These are phyloP conservation scores for Epichloe hybrida DNA, from an alignment of 2,329 filamentous ascomycete genomes.

Conservation along the genomic window DNA sequence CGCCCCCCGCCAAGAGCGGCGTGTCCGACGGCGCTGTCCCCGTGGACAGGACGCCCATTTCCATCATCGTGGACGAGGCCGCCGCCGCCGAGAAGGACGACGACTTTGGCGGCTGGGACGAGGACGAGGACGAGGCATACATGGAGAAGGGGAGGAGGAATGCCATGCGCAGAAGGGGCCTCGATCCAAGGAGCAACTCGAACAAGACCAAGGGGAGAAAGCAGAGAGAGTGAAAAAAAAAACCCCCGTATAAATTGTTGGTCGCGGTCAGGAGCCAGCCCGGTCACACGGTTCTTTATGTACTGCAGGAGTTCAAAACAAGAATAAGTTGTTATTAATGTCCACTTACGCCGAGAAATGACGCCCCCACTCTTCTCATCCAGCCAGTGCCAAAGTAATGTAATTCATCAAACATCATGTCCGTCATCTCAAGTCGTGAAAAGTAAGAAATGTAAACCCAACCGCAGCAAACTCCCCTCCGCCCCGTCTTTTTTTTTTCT, in stretches of 20 bases:
- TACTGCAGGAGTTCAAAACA: background rate
- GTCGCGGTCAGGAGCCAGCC: background rate
- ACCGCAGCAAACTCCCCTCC: background rate
- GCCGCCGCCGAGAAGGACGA: conserved; percentile 26
- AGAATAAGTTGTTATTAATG: background rate
- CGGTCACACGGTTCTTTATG: background rate
- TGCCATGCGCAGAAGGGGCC: conserved; percentile 57
- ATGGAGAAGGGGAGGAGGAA: conserved; percentile 63
- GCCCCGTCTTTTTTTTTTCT: background rate
- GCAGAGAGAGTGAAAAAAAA: background rate
- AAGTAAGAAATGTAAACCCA: background rate
- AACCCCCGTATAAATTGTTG: too few relatives aligned
- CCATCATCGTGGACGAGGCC: conserved; percentile 31
- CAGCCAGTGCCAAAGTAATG: background rate
- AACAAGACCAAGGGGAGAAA: conserved; percentile 13
- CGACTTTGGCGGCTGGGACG: conserved; percentile 60
- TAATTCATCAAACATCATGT: conserved; percentile 6
- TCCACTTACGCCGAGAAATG: background rate
- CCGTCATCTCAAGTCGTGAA: conserved; percentile 5
- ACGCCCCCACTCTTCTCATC: background rate
- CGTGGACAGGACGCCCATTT: conserved; percentile 58
- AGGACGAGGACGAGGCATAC: conserved; percentile 56
- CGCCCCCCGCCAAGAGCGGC: conserved; percentile 37
- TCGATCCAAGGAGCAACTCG: conserved; percentile 51
- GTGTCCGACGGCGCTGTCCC: conserved; percentile 25